These are phyloP conservation scores for Aspergillus hortae DNA, from an alignment of 2,329 filamentous ascomycete genomes.

Conservation along the genomic window DNA sequence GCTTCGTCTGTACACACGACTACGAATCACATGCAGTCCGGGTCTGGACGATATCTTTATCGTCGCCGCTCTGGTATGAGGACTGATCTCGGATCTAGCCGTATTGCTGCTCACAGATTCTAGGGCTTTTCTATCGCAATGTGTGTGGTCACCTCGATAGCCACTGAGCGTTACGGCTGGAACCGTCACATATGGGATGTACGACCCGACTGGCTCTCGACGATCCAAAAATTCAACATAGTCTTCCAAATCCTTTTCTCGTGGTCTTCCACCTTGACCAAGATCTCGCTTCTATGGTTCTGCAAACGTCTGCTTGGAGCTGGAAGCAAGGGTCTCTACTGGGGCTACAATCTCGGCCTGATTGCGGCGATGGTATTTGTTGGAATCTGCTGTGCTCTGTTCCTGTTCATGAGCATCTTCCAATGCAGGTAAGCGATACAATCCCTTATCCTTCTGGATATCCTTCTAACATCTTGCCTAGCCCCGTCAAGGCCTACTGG, in stretches of 20 bases:
- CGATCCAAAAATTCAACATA: slow-evolving; percentile 35
- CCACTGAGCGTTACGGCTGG: slow-evolving; percentile 32
- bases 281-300: slow-evolving; percentile 38
- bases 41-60: slow-evolving; percentile 49
- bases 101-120: background rate
- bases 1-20: slow-evolving; percentile 47
- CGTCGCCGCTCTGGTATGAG: slow-evolving; percentile 38
- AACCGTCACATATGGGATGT: slow-evolving; percentile 44
- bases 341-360: slow-evolving; percentile 21
- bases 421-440: slow-evolving; percentile 37
- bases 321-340: slow-evolving; percentile 25
- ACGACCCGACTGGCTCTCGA: slow-evolving; percentile 22
- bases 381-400: slow-evolving; percentile 24
- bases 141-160: slow-evolving; percentile 30
- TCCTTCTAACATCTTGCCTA: background rate
- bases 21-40: slow-evolving; percentile 43
- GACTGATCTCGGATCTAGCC: background rate
- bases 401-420: slow-evolving; percentile 34
- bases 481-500: slow-evolving; percentile 30
- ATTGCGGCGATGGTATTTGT: slow-evolving; percentile 30
- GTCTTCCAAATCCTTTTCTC: slow-evolving; percentile 36
- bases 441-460: background rate
- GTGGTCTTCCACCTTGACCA: slow-evolving; percentile 31
- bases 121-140: slow-evolving; percentile 35
- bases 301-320: slow-evolving; percentile 30